phyloP scores from a whole-genome alignment of 345 rosid species.

The Eutrema japonicum region DNA sequence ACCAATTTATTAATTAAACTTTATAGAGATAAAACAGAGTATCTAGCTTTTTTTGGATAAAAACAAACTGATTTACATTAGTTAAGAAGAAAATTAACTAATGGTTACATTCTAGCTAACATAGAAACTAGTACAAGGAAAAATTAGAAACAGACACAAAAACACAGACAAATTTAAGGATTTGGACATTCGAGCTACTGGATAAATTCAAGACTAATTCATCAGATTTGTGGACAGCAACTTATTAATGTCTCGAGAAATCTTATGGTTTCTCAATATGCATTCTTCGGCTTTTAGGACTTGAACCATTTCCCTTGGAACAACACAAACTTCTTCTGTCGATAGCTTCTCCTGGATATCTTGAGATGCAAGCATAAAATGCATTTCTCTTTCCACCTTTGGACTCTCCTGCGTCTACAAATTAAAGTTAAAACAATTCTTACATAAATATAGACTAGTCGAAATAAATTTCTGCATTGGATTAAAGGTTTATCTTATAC shows the following conservation, averaged over 20 bases:
- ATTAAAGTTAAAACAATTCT: not conserved
- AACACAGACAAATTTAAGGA: not conserved
- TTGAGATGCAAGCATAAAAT: constrained; percentile 44
- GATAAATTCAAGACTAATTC: constrained; percentile 9
- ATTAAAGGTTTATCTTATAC: constrained; percentile 11
- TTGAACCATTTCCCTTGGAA: constrained; percentile 43
- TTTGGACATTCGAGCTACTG: constrained; percentile 10
- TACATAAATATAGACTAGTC: not conserved
- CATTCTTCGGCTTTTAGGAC: constrained; percentile 26
- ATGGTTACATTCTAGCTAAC: constrained; percentile 21
- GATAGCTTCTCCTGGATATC: constrained; percentile 52
- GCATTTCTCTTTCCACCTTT: constrained; percentile 31
- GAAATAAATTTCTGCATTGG: not conserved
- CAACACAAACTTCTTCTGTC: constrained; percentile 49
- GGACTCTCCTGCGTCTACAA: constrained; percentile 3
- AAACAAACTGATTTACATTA: constrained; percentile 25
- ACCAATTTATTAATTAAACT: not conserved
- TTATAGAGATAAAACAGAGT: not conserved
- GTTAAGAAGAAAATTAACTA: constrained; percentile 30
- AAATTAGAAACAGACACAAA: not conserved
- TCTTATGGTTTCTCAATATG: constrained; percentile 31
- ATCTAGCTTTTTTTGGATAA: not conserved
- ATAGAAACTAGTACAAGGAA: not conserved
- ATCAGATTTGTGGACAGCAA: constrained; percentile 7
- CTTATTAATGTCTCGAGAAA: constrained; percentile 30